A percentile compares a stretch with the other conserved stretches of the same genome.
These are phyloP conservation scores for Silene uniflora DNA, from an alignment of 148 eudicot genomes.

Conservation along the genomic window DNA sequence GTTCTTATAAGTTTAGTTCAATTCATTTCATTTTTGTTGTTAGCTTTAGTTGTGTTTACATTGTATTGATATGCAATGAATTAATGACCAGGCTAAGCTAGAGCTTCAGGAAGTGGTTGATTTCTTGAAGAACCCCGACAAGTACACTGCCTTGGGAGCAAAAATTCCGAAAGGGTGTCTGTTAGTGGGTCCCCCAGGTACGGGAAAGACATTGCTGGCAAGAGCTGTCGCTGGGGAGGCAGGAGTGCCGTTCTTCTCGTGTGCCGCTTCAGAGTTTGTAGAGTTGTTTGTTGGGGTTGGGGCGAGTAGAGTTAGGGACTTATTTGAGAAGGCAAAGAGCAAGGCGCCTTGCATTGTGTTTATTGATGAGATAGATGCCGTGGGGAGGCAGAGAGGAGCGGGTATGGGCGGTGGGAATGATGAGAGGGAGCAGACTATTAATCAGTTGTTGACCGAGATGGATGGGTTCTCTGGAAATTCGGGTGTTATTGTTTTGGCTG, in stretches of 20 bases:
- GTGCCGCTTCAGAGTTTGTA: conserved; percentile 94
- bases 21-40: too few relatives aligned
- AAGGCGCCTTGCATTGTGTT: conserved; percentile 98
- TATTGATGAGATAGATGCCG: conserved; percentile 98
- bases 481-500: conserved; percentile 95
- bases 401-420: conserved; percentile 98
- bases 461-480: conserved; percentile 98
- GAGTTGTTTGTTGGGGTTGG: conserved; percentile 98
- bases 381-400: conserved; percentile 99
- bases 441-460: conserved; percentile 99
- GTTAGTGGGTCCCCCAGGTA: conserved; percentile 94
- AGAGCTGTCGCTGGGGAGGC: conserved; percentile 96
- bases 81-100: conserved; percentile 47
- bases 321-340: conserved; percentile 92
- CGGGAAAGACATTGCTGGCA: conserved; percentile 90
- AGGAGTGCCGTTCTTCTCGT: conserved; percentile 85
- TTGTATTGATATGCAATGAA: not conserved
- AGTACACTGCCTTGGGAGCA: conserved; percentile 91
- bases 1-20: too few relatives aligned
- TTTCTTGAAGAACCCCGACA: conserved; percentile 93
- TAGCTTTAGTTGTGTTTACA: not conserved
- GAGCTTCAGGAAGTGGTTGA: conserved; percentile 99
- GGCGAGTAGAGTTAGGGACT: conserved; percentile 91
- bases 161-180: conserved; percentile 96
- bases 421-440: conserved; percentile 98